These are phyloP conservation scores for Tetracladium maxilliforme DNA, from an alignment of 2,329 filamentous ascomycete species.

Conservation along the genomic window DNA sequence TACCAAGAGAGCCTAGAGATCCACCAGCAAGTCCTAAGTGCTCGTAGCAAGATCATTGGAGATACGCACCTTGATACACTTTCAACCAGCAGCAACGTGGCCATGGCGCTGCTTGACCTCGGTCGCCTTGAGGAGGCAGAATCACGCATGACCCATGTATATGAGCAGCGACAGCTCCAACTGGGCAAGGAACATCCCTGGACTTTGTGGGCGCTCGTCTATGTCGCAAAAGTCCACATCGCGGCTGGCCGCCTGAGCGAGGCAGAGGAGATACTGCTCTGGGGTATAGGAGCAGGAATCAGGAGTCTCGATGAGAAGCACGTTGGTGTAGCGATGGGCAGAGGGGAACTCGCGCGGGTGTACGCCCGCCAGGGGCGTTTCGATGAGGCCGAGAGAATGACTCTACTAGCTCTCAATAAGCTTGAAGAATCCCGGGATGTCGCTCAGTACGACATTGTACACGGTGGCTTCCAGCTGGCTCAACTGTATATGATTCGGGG, in stretches of 20 bases:
- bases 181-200: conserved; percentile 9
- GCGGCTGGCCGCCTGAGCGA: conserved; percentile 5
- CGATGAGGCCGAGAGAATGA: conserved; percentile 2
- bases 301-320: conserved; percentile 11
- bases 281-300: conserved; percentile 8
- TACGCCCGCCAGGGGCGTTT: conserved; percentile 7
- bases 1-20: conserved; percentile 5
- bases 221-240: conserved; percentile 8
- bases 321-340: conserved; percentile 10
- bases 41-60: no score
- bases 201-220: conserved; percentile 9
- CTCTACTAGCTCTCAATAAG: conserved; percentile 1
- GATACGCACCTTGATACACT: no score
- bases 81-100: no score
- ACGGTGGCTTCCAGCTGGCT: no score
- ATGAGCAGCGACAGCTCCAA: conserved; percentile 4
- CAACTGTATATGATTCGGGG: no score
- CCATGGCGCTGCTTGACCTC: conserved; percentile 6
- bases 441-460: no score
- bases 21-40: conserved; percentile 6
- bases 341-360: conserved; percentile 7
- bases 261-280: conserved; percentile 7
- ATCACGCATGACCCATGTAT: conserved; percentile 6
- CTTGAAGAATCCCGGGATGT: conserved; percentile 7
- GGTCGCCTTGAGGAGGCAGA: conserved; percentile 5